Evolutionary conservation across 2,329 filamentous ascomycete genomes (phyloP).

Genomic region (Didymella pomorum): DNA sequence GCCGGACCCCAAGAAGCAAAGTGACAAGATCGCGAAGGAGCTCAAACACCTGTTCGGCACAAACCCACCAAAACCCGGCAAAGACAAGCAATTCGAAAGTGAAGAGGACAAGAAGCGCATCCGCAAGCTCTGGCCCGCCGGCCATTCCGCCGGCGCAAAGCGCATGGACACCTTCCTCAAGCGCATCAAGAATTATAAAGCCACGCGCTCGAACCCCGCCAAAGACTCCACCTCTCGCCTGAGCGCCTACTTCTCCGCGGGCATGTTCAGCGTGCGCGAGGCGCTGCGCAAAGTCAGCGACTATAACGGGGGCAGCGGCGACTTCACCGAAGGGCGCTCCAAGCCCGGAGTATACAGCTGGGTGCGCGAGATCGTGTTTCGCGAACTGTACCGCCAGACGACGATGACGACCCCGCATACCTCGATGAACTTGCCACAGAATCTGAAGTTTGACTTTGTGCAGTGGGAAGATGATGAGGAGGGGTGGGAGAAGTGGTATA

Average conservation of each 20-base stretch:
- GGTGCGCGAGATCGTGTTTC: conserved; percentile 62
- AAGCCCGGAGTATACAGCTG: conserved; percentile 53
- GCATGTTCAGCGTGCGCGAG: conserved; percentile 57
- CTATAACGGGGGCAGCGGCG: conserved; percentile 52
- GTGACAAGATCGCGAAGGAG: conserved; percentile 33
- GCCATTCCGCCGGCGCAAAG: conserved; percentile 54
- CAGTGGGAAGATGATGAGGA: conserved; percentile 61
- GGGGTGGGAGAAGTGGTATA: conserved; percentile 59
- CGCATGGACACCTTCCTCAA: conserved; percentile 54
- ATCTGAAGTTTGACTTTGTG: conserved; percentile 61
- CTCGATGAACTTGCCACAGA: conserved; percentile 60
- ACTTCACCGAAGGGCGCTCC: conserved; percentile 53
- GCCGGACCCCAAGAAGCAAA: conserved; percentile 53
- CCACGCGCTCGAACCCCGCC: conserved; percentile 54
- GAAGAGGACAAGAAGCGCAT: conserved; percentile 52
- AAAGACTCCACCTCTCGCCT: conserved; percentile 53
- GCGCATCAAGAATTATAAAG: conserved; percentile 53
- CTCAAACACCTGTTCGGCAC: conserved; percentile 46
- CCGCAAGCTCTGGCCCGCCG: conserved; percentile 56
- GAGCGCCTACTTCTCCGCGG: conserved; percentile 56
- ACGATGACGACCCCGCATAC: conserved; percentile 58
- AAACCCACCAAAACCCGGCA: conserved; percentile 46
- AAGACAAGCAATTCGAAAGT: conserved; percentile 53
- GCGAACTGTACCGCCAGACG: conserved; percentile 61
- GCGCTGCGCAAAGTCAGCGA: conserved; percentile 53